Evolutionary conservation across 2,329 filamentous ascomycete genomes (phyloP), one percentile per base, ranked within the genome.

Genomic region (Penicillium janthinellum): DNA sequence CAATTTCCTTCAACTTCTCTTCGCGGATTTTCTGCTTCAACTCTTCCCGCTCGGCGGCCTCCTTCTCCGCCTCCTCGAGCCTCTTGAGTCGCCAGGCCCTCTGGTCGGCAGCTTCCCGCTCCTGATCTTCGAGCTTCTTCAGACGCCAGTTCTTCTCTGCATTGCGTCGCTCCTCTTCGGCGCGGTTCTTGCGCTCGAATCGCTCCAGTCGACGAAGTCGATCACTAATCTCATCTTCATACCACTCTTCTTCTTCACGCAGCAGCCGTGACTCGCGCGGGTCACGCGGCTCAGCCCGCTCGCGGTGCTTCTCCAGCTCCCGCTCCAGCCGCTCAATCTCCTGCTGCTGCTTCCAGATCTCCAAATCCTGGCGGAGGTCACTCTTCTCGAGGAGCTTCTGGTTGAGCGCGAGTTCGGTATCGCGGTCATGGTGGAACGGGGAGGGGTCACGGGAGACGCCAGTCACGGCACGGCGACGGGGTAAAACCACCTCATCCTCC

Each of bases 161-260:
- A 38, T 64, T 57, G n/a, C 56, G 57, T 4, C 59, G 63, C 42
- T 65, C 58, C 52, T 65, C 63, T 14, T 67, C 67, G 1, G 73
- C 67, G 10, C 75, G 71, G 49, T 67, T 61, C 70, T 70, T 79
- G 71, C 57, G 76, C 71, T 74, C 77, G 63, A 67, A 75, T 64
- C 64, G 63, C 48, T 77, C 70, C 22, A 76, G 68, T 37, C 69
- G 67, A 39, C 72, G 75, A 53, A 77, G 70, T 51, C 76, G 75
- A 47, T 77, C 74, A 55, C 69, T 71, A 48, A 75, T 71, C 61
- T 76, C 76, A 17, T 76, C 71, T 75, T 80, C 65, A 71, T 78
- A 65, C 71, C 74, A 65, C 60, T 81, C 77, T 12, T 83, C 79
- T 56, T 79, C 75, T 52, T 79, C 66, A 39, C 66, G 72, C 22